Base-by-base conservation (phyloP, 2,329 filamentous ascomycete genomes). In the Fusarium bactridioides region DNA sequence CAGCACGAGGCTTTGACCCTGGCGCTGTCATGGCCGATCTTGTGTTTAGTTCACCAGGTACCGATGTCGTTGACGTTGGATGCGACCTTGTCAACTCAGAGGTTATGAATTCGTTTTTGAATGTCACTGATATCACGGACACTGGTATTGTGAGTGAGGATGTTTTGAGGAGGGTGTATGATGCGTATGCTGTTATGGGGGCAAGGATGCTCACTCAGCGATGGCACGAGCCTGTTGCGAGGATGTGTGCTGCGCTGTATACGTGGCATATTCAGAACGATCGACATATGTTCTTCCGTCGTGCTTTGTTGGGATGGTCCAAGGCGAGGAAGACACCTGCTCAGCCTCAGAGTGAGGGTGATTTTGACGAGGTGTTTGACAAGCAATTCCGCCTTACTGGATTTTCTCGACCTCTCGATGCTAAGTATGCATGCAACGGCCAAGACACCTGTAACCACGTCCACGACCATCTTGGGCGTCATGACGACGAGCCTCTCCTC, bases 251-350 rank as follows among this genome's bases (percentile, higher is more conserved):
- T 15, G 76, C 76, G 5, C 57, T 80, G 13, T 80, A 80, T 41
- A 77, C 77, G 18, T 80, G 78, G 78, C 78, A 80, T 48, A 79
- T 80, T 4, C 76, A 78, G 13, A 80, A 80, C 31, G 78, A 80
- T 59, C 69, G 78, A 8, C 78, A 80, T n/a, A 67, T 79, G 69
- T 80, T 79, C 62, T 67, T 80, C 29, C 78, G 78, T 7, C 78
- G 78, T 23, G 78, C 78, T 1, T 10, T 80, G 1, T 37, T 80
- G 16, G 78, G 78, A 19, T 80, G 77, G 76, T 51, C 63, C 12
- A 79, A 78, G 58, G 77, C 78, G 3, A 73, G 78, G 4, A 79
- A 79, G 53, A 58, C 69, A 5, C 75, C 76, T 8, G 70, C 75
- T 9, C 54, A 58, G 8, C 74, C 74, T 29, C 77, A 76, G 35